These are phyloP conservation scores for Suhomyces prunicola DNA, from an alignment of 805 yeast species.

Conservation along the genomic window DNA sequence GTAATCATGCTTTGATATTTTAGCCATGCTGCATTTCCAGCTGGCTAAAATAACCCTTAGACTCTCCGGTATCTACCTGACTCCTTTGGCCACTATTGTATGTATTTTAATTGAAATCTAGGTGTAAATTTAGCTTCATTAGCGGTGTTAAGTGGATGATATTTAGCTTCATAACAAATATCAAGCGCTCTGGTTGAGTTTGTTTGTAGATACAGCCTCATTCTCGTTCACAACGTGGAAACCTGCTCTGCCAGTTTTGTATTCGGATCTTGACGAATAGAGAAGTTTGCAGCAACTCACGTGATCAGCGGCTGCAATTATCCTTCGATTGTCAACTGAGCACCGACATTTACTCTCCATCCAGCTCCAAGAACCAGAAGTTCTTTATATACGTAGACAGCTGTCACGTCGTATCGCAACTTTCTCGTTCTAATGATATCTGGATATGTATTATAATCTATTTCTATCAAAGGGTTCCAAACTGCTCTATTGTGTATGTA, in stretches of 20 bases:
- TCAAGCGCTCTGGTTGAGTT: too few relatives aligned
- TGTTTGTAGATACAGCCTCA: too few relatives aligned
- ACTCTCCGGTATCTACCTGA: background rate
- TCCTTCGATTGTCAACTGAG: background rate
- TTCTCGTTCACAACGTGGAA: too few relatives aligned
- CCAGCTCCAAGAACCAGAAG: too few relatives aligned
- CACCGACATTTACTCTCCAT: too few relatives aligned
- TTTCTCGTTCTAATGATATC: background rate
- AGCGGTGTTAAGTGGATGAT: too few relatives aligned
- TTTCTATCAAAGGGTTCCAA: background rate
- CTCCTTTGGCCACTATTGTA: background rate
- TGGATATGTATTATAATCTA: background rate
- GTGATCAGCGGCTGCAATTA: background rate
- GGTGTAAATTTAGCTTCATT: too few relatives aligned
- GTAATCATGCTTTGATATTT: background rate
- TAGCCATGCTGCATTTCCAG: background rate
- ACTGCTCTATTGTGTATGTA: background rate
- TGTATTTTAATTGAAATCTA: too few relatives aligned
- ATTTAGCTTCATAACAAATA: too few relatives aligned
- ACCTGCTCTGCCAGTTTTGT: background rate
- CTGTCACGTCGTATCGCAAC: background rate
- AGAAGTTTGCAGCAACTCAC: background rate
- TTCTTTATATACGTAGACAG: background rate
- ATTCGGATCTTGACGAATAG: background rate
- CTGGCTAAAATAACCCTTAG: background rate